Conservation (phyloP, 208 protist genomes). For the Zelonia costaricensis region DNA sequence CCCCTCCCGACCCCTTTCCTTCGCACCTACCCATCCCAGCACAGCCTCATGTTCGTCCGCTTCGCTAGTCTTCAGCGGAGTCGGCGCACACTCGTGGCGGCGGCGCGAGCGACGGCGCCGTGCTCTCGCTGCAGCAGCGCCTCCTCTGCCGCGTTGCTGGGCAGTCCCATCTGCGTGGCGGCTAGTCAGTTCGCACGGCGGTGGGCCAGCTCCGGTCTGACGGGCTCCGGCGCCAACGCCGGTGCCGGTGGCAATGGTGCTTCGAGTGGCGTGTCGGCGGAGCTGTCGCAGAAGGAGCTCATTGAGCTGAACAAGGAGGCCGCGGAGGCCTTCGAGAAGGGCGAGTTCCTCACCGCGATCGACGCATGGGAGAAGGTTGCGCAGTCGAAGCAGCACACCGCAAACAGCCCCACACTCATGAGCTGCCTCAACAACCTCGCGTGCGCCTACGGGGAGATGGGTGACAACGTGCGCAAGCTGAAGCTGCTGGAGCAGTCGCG, state of each 20-base stretch:
- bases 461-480: constrained; percentile 71
- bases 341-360: constrained; percentile 70
- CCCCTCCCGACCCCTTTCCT: too few species aligned
- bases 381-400: constrained; percentile 39
- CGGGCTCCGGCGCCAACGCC: not conserved
- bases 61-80: too few species aligned
- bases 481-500: constrained; percentile 70
- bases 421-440: constrained; percentile 87
- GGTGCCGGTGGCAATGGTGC: not conserved
- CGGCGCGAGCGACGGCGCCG: too few species aligned
- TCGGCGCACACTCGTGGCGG: too few species aligned
- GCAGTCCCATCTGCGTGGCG: not conserved
- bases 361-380: constrained; percentile 67
- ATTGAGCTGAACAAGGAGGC: constrained; percentile 71
- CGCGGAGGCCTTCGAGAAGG: constrained; percentile 50
- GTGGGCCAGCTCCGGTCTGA: constrained; percentile 5
- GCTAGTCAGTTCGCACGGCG: not conserved
- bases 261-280: not conserved
- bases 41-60: too few species aligned
- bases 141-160: not conserved
- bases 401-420: constrained; percentile 70
- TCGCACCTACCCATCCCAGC: too few species aligned
- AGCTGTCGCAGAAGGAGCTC: constrained; percentile 34
- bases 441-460: constrained; percentile 85
- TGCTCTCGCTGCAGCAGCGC: not conserved